Percentiles rank a stretch among this genome's conserved stretches.
These are phyloP conservation scores for Phytophthora cactorum DNA, from an alignment of 352 stramenopile genomes.

Conservation along the genomic window DNA sequence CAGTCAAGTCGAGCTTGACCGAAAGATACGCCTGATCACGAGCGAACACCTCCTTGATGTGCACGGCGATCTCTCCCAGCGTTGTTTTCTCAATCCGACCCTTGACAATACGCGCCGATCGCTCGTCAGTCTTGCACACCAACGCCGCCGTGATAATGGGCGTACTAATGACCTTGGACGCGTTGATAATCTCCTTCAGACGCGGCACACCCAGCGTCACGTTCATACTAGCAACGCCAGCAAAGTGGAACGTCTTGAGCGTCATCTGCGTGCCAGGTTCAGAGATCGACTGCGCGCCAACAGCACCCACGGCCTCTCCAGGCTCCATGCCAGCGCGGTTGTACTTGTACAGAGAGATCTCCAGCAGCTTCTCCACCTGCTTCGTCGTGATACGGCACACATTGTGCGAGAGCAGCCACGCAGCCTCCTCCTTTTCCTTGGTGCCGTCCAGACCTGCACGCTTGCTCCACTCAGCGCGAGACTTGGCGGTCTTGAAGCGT, in stretches of 20 bases:
- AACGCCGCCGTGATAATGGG: conserved; percentile 99
- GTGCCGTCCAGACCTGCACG: conserved; percentile 57
- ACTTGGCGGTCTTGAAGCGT: conserved; percentile 62
- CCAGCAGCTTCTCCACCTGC: conserved; percentile 82
- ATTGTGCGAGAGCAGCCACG: conserved; percentile 90
- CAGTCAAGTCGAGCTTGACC: conserved; percentile 97
- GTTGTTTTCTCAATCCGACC: conserved; percentile 99
- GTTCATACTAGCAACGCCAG: conserved; percentile 99
- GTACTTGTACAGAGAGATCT: conserved; percentile 86
- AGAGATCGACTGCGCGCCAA: conserved; percentile 97
- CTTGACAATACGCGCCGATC: conserved; percentile 98
- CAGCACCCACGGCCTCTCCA: conserved; percentile 97
- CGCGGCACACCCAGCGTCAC: conserved; percentile 99
- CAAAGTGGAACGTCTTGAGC: conserved; percentile 99
- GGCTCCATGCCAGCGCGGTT: conserved; percentile 91
- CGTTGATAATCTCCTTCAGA: conserved; percentile 98
- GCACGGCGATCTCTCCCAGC: conserved; percentile 94
- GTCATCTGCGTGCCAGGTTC: conserved; percentile 97
- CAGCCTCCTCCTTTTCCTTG: conserved; percentile 72
- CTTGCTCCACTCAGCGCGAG: conserved; percentile 61
- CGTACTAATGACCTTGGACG: conserved; percentile 98
- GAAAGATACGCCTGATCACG: conserved; percentile 95
- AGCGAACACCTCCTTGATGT: conserved; percentile 99
- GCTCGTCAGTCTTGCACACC: conserved; percentile 96
- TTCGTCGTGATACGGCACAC: conserved; percentile 89